Percentiles rank a stretch among this genome's conserved stretches.
Evolutionary conservation across 306 rosid genomes (phyloP).

Genomic region (Amphicarpaea edgeworthii): DNA sequence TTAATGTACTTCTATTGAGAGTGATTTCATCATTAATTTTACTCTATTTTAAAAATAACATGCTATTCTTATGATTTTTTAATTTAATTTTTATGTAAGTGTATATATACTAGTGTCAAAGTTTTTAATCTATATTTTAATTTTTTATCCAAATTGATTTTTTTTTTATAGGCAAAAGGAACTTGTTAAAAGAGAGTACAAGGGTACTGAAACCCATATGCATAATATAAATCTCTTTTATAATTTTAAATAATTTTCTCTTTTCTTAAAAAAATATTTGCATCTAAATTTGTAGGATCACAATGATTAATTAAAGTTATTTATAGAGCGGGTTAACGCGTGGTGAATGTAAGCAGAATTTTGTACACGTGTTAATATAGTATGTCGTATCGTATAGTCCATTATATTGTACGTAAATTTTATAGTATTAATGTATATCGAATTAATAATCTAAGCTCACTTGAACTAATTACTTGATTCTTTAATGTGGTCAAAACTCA

Average conservation of each 20-base stretch:
- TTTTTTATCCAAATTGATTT: neutral
- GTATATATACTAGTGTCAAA: neutral
- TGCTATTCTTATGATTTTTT: neutral
- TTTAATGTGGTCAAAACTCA: neutral
- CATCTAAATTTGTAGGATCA: neutral
- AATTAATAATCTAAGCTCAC: neutral
- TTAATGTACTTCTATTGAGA: no score
- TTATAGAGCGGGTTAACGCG: neutral
- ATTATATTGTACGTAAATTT: neutral
- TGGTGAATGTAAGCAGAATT: neutral
- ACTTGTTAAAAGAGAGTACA: no score
- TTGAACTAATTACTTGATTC: neutral
- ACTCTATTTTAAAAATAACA: neutral
- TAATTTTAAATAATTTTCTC: neutral
- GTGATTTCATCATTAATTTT: neutral
- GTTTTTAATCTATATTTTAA: neutral
- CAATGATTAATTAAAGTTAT: neutral
- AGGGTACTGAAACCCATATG: no score
- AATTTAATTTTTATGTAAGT: neutral
- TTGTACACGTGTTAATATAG: neutral
- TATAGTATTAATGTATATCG: neutral
- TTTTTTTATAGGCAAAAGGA: no score
- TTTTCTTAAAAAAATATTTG: neutral
- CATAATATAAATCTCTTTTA: neutral
- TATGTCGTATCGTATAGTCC: neutral